A percentile compares a stretch with the other conserved stretches of the same genome.
Conservation (phyloP, 768 basidiomycete genomes). For the Trametes villosa region DNA sequence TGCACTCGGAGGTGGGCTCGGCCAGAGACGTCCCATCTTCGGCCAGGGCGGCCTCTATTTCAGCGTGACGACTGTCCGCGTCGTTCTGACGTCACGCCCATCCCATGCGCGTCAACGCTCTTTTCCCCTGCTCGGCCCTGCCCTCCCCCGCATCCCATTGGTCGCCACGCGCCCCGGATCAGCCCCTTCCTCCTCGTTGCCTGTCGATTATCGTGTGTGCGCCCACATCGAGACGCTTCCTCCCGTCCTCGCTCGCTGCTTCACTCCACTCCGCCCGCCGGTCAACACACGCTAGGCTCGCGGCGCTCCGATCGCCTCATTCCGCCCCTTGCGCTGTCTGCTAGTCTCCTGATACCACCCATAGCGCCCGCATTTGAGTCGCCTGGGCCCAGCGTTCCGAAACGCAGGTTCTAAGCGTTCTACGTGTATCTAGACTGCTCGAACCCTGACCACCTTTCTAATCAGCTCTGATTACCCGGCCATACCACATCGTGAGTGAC, state of each 20-base stretch:
- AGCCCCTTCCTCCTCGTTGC: background rate
- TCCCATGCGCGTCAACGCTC: background rate
- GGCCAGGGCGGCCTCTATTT: constrained; percentile 18
- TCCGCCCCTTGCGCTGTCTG: too few species aligned
- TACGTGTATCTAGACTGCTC: background rate
- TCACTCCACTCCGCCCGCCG: too few species aligned
- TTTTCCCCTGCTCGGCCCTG: background rate
- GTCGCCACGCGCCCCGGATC: constrained; percentile 9
- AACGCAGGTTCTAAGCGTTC: background rate
- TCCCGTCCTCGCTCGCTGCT: background rate
- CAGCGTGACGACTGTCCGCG: constrained; percentile 11
- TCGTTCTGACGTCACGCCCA: constrained; percentile 19
- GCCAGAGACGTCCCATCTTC: constrained; percentile 1
- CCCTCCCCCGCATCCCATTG: background rate
- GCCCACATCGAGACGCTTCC: constrained; percentile 6
- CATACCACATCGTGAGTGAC: too few species aligned
- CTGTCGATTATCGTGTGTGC: background rate
- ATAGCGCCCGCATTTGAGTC: background rate
- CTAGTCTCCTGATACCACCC: background rate
- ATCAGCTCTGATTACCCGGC: background rate
- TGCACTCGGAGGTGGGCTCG: constrained; percentile 1
- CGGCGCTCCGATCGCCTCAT: too few species aligned
- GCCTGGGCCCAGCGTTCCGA: background rate
- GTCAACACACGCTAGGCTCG: too few species aligned
- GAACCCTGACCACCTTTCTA: background rate